phyloP scores from a whole-genome alignment of 176 grass and related monocot species.

The Thalia dealbata region DNA sequence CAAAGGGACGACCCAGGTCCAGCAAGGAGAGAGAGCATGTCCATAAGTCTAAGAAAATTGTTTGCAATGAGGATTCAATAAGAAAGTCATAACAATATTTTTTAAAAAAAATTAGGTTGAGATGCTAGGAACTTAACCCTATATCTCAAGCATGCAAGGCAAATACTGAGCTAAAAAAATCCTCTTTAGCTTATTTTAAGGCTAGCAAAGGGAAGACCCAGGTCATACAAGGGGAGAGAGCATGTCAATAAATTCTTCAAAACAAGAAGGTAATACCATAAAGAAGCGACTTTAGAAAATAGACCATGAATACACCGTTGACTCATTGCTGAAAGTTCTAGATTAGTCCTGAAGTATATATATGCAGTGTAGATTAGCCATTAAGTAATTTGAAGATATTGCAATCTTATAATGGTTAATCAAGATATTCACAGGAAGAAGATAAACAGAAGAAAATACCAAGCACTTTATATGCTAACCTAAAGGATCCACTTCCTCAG shows the following conservation, averaged over 20 bases:
- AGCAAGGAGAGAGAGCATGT: too few species aligned
- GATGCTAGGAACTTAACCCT: too few species aligned
- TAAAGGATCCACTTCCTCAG: constrained; percentile 16
- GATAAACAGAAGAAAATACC: background rate
- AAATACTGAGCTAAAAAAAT: too few species aligned
- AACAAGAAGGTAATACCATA: background rate
- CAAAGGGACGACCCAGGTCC: too few species aligned
- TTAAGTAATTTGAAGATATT: background rate
- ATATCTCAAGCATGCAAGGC: too few species aligned
- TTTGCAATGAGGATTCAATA: background rate
- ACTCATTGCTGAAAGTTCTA: background rate
- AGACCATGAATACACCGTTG: background rate
- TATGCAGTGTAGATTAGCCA: background rate
- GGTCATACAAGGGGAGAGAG: too few species aligned
- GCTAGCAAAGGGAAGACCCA: too few species aligned
- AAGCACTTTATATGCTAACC: constrained; percentile 20
- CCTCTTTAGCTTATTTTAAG: background rate
- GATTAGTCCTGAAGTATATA: too few species aligned
- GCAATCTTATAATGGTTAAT: too few species aligned
- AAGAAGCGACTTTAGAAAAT: background rate
- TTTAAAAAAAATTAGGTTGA: background rate
- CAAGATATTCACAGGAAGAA: background rate
- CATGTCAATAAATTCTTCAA: background rate
- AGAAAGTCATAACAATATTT: background rate
- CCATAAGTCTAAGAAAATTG: background rate